Percentiles rank a stretch among this genome's conserved stretches.
Evolutionary conservation across 1,284 basidiomycete genomes (phyloP).

Genomic region (Coriolopsis trogii): DNA sequence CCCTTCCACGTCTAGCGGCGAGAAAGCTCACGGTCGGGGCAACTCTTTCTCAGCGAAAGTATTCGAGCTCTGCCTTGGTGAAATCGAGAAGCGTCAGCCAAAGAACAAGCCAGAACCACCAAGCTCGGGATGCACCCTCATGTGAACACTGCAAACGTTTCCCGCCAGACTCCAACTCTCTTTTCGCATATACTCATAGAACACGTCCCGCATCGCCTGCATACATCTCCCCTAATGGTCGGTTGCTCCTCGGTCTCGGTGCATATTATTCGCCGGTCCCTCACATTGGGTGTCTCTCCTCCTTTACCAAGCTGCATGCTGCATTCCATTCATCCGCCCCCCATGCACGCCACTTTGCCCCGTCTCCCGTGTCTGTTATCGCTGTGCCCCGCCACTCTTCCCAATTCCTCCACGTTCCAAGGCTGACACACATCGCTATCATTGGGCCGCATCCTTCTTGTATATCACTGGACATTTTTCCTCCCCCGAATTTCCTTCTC

Average conservation of each 20-base stretch:
- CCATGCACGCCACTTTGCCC: background rate
- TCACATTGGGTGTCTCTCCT: conserved; percentile 7
- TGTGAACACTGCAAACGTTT: no score
- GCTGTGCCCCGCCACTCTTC: no score
- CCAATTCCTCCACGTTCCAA: conserved; percentile 11
- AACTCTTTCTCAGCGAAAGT: conserved; percentile 64
- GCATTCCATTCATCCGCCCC: conserved; percentile 6
- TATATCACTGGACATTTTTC: conserved; percentile 10
- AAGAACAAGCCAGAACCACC: conserved; percentile 61
- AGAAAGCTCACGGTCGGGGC: no score
- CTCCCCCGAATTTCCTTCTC: background rate
- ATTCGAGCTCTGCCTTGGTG: conserved; percentile 85
- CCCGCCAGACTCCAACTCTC: no score
- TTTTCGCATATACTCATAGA: conserved; percentile 26
- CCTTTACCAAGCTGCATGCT: no score
- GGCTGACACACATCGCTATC: conserved; percentile 24
- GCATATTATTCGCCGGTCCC: conserved; percentile 3
- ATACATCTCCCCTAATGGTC: conserved; percentile 28
- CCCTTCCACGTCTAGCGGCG: conserved; percentile 3
- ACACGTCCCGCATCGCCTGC: conserved; percentile 22
- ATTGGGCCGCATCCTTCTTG: conserved; percentile 21
- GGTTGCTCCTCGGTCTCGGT: conserved; percentile 10
- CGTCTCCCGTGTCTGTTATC: conserved; percentile 1
- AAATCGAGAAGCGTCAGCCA: conserved; percentile 79
- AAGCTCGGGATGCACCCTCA: conserved; percentile 64